Base-by-base conservation (phyloP, 139 green algal species). In the Chlamydomonas sp. region DNA sequence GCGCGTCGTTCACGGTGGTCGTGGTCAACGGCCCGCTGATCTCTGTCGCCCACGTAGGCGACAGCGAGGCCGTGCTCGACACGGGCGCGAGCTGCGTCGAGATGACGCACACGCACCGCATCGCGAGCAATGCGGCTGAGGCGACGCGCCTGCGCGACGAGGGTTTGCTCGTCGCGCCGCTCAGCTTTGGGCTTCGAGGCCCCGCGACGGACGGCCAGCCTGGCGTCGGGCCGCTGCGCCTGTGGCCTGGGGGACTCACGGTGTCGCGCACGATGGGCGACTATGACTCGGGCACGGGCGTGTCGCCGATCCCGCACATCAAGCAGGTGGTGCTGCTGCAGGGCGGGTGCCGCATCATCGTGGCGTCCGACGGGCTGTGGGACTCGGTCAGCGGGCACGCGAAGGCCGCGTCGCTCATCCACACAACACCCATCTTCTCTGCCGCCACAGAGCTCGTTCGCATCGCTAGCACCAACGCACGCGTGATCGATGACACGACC, bases 241-340 rank as follows among this genome's bases (percentile, higher is more conserved):
- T 94, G 8, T 97, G 91, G 92, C 91, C 91, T 1, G 92, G 91
- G 4, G 91, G 91, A 3, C 77, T 97, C 58, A 92, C 84, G 48
- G 82, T 97, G 10, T 90, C 85, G 2, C 77, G 91, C 0, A 86
- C 88, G 3, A 84, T 97, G 1, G 92, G 91, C 5, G 91, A 97
- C 69, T 78, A 91, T 69, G 92, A 96, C 62, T 87, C 91, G 2
- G 92, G 91, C 2, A 60, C 80, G 0, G 77, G 78, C 50, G 84
- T 97, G 20, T 72, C 93, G 33, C 82, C 89, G 1, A 59, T 91
- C 48, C 91, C 92, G 0, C 85, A 97, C 70, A 86, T 97, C 47
- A 74, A 65, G 6, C 91, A 97, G 83, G 81, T 90, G 22, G 54
- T 63, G 28, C 28, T 63, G 54, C 16, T 63, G 26, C 16, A 63